Evolutionary conservation across 805 yeast genomes (phyloP), one percentile per base, ranked within the genome.

Genomic region (Teunomyces panamensis): DNA sequence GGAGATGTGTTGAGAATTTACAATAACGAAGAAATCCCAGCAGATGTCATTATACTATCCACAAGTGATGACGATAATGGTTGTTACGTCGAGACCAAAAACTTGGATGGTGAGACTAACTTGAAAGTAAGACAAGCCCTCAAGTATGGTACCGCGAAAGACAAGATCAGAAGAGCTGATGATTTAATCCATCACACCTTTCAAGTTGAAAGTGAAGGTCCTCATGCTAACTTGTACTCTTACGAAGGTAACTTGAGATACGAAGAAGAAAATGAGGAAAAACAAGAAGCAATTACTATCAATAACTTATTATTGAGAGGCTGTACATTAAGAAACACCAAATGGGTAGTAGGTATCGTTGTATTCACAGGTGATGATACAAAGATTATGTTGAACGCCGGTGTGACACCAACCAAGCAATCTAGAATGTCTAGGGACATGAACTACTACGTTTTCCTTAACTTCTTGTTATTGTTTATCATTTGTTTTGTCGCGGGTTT

Each of bases 151-250:
- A 68, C 79, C 11, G 72, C 68, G 30, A 71, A 79, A 11, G 68
- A 74, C 50, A 78, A 73, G 45, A 58, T 73, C 9, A 48, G 46
- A 13, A 57, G 59, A 34, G 76, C 76, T 5, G 72, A 69, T 47
- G 75, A 72, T 49, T 56, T 71, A 39, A 55, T 60, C 34, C 44
- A 54, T 29, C 68, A 80, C 45, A 75, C 74, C 52, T 85, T 85
- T 55, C 79, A 85, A 79, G 67, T 87, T n/a, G 89, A 87, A 55
- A 79, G 87, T 69, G 94, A 87, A 67, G 92, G 90, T 6, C 95
- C 95, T 11, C 89, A 87, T 63, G 78, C 90, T 1, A 86, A 85
- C 60, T 69, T 87, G 53, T 87, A 87, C 63, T 76, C 83, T 36
- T 87, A 86, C 58, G 87, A 85, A 62, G 95, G 94, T 53, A 84